These are phyloP conservation scores for Elaeagnus macrophylla DNA, from an alignment of 306 rosid genomes.

Conservation along the genomic window DNA sequence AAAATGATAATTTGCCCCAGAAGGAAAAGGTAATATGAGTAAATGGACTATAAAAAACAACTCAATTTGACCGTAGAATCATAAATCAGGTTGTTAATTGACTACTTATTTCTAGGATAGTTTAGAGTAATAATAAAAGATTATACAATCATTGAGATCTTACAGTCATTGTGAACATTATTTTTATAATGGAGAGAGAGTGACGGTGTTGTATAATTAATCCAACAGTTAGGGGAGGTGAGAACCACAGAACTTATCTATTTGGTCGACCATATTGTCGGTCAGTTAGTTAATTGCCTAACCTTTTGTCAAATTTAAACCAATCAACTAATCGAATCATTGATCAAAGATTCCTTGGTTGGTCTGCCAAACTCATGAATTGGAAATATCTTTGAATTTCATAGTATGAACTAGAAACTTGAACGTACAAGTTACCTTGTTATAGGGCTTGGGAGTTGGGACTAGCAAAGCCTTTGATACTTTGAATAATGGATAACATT, in stretches of 20 bases:
- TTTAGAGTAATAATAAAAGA: no score
- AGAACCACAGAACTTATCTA: not conserved
- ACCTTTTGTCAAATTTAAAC: not conserved
- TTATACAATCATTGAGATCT: no score
- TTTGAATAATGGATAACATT: not conserved
- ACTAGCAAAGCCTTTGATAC: not conserved
- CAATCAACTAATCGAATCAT: not conserved
- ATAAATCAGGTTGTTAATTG: no score
- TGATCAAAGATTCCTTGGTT: not conserved
- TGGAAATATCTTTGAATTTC: slow-evolving; percentile 2
- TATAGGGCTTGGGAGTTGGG: slow-evolving; percentile 2
- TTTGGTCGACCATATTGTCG: not conserved
- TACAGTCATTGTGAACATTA: no score
- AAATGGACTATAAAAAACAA: no score
- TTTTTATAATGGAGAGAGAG: not conserved
- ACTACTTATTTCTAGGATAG: no score
- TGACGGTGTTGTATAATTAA: not conserved
- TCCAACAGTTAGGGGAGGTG: not conserved
- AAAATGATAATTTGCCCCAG: no score
- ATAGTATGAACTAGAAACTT: not conserved
- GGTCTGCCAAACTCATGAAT: not conserved
- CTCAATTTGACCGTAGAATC: no score
- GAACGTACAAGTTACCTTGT: not conserved
- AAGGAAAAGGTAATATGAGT: no score
- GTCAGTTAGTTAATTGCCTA: not conserved